Evolutionary conservation across 2,329 filamentous ascomycete genomes (phyloP), one percentile per base, ranked within the genome.

Genomic region (Juglanconis oblonga): DNA sequence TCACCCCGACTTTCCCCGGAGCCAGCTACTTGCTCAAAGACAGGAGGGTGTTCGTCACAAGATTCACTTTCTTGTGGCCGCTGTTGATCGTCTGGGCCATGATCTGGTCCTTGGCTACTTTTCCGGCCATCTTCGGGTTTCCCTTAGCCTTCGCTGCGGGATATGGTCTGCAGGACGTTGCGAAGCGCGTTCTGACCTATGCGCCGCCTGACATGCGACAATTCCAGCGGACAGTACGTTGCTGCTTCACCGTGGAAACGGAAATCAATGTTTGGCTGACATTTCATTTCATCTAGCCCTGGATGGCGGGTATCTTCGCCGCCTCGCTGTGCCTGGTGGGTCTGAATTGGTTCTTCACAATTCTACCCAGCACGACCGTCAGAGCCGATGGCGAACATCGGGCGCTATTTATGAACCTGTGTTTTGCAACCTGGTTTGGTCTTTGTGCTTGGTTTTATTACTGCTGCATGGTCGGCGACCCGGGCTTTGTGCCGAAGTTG

Each of bases 301-400:
- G 93, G 82, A 81, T 99, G 66, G 88, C 95, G 0, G 95, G 95
- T 59, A 93, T 99, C 63, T 99, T 99, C 76, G 89, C 92, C 0
- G 93, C 81, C 2, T 90, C 93, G 0, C 75, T 97, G 17, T 96
- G 96, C 70, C 88, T 91, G 79, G 86, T 92, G 4, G 90, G 87
- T 33, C 69, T 91, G 42, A 86, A 89, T 65, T 99, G 91, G 85
- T 66, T 94, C 44, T 84, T 88, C 29, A 83, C 84, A 11, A 81
- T 98, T 45, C 76, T 97, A 53, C 90, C 78, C 0, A 66, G 62
- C 11, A 77, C 73, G 2, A 74, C 75, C 2, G 70, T 73, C 52
- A 66, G 67, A 10, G 58, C 88, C 64, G 87, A 75, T 58, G 91
- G 88, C 3, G 87, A 86, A 68, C 80, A 79, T 29, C 77, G 82